Evolutionary conservation across 805 yeast species (phyloP).

Genomic region (Metschnikowia kunwiensis): DNA sequence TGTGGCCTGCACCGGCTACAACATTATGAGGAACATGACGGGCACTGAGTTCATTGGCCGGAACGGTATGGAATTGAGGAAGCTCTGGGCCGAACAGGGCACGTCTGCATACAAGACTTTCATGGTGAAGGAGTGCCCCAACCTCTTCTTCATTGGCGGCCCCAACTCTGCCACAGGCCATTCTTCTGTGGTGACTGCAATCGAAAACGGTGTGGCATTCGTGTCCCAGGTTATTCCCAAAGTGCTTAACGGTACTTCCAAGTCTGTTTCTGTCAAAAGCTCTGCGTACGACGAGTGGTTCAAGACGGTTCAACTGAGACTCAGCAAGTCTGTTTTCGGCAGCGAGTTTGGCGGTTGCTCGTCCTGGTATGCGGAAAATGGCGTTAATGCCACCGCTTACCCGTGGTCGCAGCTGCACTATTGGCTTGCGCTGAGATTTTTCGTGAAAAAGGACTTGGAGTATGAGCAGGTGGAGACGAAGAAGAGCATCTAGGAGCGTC

Average conservation of each 20-base stretch:
- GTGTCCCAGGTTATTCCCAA: slow-evolving; percentile 24
- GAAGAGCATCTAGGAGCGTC: slow-evolving; percentile 1
- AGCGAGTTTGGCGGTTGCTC: slow-evolving; percentile 39
- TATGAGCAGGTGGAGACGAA: slow-evolving; percentile 12
- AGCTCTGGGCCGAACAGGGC: slow-evolving; percentile 32
- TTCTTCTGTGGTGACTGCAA: slow-evolving; percentile 38
- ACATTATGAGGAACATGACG: slow-evolving; percentile 20
- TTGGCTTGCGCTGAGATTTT: slow-evolving; percentile 21
- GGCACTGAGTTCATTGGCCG: slow-evolving; percentile 26
- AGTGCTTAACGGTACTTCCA: slow-evolving; percentile 27
- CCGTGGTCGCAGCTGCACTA: slow-evolving; percentile 35
- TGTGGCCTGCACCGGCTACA: slow-evolving; percentile 43
- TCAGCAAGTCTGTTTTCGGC: slow-evolving; percentile 34
- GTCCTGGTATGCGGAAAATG: slow-evolving; percentile 36
- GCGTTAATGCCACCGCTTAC: slow-evolving; percentile 33
- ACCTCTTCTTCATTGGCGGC: slow-evolving; percentile 35
- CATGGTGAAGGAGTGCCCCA: slow-evolving; percentile 34
- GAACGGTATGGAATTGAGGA: slow-evolving; percentile 21
- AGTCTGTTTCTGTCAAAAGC: slow-evolving; percentile 30
- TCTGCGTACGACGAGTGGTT: slow-evolving; percentile 36
- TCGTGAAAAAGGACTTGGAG: slow-evolving; percentile 10
- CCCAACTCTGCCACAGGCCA: slow-evolving; percentile 45
- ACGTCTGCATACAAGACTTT: slow-evolving; percentile 35
- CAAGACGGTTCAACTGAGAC: slow-evolving; percentile 23
- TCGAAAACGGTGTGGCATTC: slow-evolving; percentile 32